phyloP scores from a whole-genome alignment of 768 basidiomycete genomes.

The Macrolepiota dolichaula region DNA sequence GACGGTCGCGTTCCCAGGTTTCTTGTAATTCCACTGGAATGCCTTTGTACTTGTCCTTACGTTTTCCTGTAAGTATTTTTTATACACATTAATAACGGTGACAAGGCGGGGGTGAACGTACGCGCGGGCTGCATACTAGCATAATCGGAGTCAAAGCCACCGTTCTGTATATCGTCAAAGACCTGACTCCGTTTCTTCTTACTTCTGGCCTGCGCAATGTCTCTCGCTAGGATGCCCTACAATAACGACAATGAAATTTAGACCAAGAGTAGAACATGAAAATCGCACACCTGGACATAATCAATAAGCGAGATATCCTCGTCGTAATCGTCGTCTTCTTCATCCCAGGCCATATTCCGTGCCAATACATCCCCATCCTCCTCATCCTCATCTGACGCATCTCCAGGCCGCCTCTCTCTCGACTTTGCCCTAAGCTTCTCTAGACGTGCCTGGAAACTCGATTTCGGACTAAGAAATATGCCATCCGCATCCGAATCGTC shows the following conservation, averaged over 20 bases:
- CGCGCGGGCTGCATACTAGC: conserved; percentile 43
- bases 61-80: conserved; percentile 27
- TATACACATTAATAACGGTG: neutral
- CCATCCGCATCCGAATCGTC: conserved; percentile 31
- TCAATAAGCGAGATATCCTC: conserved; percentile 55
- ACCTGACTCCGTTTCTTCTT: conserved; percentile 50
- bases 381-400: conserved; percentile 24
- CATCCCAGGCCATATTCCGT: conserved; percentile 31
- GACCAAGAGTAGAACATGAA: neutral
- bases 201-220: conserved; percentile 30
- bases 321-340: conserved; percentile 45
- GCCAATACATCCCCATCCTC: conserved; percentile 29
- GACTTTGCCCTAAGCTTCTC: conserved; percentile 33
- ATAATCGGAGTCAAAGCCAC: conserved; percentile 53
- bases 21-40: conserved; percentile 56
- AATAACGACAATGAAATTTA: neutral
- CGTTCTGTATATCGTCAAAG: conserved; percentile 60
- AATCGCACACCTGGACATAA: conserved; percentile 45
- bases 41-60: conserved; percentile 49
- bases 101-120: conserved; percentile 29
- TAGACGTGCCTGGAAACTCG: conserved; percentile 44
- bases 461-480: conserved; percentile 30
- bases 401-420: conserved; percentile 20
- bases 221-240: conserved; percentile 57
- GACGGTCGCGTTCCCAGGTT: conserved; percentile 80